Evolutionary conservation across 768 basidiomycete species (phyloP).

Genomic region (Cystobasidium tubakii): DNA sequence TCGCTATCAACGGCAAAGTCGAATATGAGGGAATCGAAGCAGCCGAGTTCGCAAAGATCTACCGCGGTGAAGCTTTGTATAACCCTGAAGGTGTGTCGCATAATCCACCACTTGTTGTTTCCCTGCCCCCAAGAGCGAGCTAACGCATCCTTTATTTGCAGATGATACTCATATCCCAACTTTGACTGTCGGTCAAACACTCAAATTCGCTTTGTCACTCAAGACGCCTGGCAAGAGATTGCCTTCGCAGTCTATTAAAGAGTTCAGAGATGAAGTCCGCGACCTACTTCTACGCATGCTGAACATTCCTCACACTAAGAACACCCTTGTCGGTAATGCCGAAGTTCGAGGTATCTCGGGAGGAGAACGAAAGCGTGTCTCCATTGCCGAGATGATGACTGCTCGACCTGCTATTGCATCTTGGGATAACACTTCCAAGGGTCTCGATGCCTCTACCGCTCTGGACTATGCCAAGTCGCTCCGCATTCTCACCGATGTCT

Average conservation of each 20-base stretch:
- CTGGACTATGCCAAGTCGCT: conserved; percentile 70
- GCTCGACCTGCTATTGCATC: conserved; percentile 43
- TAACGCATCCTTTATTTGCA: conserved; percentile 46
- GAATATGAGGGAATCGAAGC: conserved; percentile 70
- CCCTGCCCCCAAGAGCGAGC: not conserved
- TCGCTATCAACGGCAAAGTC: conserved; percentile 64
- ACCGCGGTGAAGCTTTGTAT: conserved; percentile 47
- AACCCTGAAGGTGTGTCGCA: conserved; percentile 50
- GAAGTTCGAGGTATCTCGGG: conserved; percentile 57
- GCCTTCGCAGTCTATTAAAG: conserved; percentile 36
- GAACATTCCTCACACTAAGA: conserved; percentile 65
- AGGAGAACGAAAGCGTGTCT: conserved; percentile 50
- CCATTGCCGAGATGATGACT: conserved; percentile 44
- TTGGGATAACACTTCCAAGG: conserved; percentile 62
- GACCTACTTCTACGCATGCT: conserved; percentile 58
- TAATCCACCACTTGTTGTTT: not conserved
- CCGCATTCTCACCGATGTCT: conserved; percentile 74
- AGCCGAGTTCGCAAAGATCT: conserved; percentile 55
- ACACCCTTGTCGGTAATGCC: conserved; percentile 74
- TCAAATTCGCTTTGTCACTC: conserved; percentile 57
- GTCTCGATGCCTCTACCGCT: conserved; percentile 37
- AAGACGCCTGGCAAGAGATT: conserved; percentile 53
- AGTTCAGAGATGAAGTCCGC: conserved; percentile 53
- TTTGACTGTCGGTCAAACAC: conserved; percentile 69
- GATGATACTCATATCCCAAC: conserved; percentile 85